phyloP scores from a whole-genome alignment of 306 rosid genomes.

The Phaseolus lunatus region DNA sequence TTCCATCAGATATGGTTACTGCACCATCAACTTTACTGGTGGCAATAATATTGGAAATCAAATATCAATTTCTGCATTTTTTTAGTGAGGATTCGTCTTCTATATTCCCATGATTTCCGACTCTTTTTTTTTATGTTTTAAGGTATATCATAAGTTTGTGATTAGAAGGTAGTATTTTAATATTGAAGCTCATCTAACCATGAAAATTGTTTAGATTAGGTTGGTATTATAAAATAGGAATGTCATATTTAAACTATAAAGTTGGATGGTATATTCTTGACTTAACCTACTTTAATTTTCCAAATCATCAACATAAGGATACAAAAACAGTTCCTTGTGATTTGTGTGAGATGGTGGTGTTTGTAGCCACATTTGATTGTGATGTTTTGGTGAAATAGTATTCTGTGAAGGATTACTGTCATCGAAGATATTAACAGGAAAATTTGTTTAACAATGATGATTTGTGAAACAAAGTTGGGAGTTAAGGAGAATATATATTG shows the following conservation, averaged over 20 bases:
- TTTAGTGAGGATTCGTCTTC: neutral
- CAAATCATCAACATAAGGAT: conserved; percentile 6
- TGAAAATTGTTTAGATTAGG: neutral
- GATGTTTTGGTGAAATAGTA: too few species aligned
- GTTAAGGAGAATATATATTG: too few species aligned
- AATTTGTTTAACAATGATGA: neutral
- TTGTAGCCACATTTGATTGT: too few species aligned
- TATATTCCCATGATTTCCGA: neutral
- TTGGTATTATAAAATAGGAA: conserved; percentile 14
- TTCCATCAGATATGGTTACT: conserved; percentile 19
- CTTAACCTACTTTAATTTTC: neutral
- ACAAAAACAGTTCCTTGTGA: neutral
- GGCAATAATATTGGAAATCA: neutral
- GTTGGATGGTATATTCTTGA: neutral
- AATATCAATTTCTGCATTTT: neutral
- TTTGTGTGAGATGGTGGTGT: too few species aligned
- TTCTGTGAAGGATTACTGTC: too few species aligned
- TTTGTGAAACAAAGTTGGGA: too few species aligned
- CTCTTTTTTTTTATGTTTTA: neutral
- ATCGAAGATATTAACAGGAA: neutral
- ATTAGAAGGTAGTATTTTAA: too few species aligned
- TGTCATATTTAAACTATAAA: neutral
- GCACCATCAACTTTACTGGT: conserved; percentile 9
- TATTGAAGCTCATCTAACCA: neutral
- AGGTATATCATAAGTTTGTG: neutral